phyloP scores from a whole-genome alignment of 169 alveolate species.

The Toxoplasma gondii region DNA sequence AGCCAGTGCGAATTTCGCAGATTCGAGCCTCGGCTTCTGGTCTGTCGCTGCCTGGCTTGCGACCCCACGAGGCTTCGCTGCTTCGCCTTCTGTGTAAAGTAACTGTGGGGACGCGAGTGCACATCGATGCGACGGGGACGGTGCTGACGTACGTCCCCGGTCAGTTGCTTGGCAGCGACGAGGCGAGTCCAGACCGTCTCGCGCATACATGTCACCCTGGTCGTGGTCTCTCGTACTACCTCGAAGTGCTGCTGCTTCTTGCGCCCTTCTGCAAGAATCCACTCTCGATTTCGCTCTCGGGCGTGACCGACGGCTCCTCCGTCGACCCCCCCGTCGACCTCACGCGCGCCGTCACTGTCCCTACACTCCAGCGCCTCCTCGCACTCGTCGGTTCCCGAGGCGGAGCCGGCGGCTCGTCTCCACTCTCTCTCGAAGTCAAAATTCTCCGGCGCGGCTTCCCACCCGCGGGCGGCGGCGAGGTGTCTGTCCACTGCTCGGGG shows the following conservation, averaged over 20 bases:
- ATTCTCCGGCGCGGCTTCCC: slow-evolving; percentile 80
- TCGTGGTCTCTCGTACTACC: slow-evolving; percentile 82
- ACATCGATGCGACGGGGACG: slow-evolving; percentile 88
- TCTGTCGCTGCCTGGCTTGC: slow-evolving; percentile 81
- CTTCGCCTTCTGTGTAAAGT: slow-evolving; percentile 81
- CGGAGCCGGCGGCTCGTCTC: neutral
- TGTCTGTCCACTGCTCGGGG: slow-evolving; percentile 75
- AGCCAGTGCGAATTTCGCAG: slow-evolving; percentile 69
- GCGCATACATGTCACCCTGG: slow-evolving; percentile 80
- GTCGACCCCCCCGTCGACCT: slow-evolving; percentile 75
- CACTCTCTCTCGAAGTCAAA: slow-evolving; percentile 22
- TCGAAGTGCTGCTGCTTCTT: slow-evolving; percentile 81
- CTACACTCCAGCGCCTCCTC: slow-evolving; percentile 75
- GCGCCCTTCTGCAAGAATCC: slow-evolving; percentile 83
- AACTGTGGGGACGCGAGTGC: slow-evolving; percentile 83
- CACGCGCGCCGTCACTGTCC: slow-evolving; percentile 73
- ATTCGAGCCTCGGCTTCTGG: slow-evolving; percentile 70
- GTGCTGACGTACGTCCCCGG: slow-evolving; percentile 86
- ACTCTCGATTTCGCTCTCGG: slow-evolving; percentile 78
- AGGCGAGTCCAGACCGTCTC: slow-evolving; percentile 9
- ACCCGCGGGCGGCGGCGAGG: slow-evolving; percentile 84
- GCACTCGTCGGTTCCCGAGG: neutral
- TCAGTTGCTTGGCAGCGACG: slow-evolving; percentile 81
- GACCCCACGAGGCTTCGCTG: slow-evolving; percentile 81
- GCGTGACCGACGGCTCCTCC: slow-evolving; percentile 83